These are phyloP conservation scores for Schizochytrium sp. DNA, from an alignment of 108 stramenopile genomes.

Conservation along the genomic window DNA sequence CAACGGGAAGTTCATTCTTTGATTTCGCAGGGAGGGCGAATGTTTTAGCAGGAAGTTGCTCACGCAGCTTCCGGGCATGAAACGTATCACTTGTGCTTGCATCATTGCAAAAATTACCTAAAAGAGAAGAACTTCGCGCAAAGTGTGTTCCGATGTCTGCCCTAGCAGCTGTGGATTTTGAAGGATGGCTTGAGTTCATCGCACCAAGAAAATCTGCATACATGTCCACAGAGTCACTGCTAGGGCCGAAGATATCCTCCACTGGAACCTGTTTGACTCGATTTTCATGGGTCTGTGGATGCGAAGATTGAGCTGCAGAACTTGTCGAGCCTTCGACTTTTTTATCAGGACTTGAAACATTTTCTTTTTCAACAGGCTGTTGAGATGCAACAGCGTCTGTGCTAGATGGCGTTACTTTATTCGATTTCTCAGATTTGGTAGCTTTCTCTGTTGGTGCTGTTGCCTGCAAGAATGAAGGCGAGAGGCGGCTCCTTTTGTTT, in stretches of 20 bases:
- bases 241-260: conserved; percentile 5
- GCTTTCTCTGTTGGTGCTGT: background rate
- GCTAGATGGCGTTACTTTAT: too few relatives aligned
- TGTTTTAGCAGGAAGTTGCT: background rate
- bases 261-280: conserved; percentile 3
- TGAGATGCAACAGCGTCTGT: too few relatives aligned
- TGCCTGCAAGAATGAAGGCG: background rate
- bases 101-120: background rate
- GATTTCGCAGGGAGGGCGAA: too few relatives aligned
- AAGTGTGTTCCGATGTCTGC: background rate
- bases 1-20: too few relatives aligned
- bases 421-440: background rate
- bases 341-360: too few relatives aligned
- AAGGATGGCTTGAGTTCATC: background rate
- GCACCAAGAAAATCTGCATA: conserved; percentile 39
- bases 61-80: conserved; percentile 11
- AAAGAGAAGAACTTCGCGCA: background rate
- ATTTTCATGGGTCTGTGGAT: background rate
- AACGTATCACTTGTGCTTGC: background rate
- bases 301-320: too few relatives aligned
- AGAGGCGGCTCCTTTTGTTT: conserved; percentile 5
- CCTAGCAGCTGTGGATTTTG: background rate
- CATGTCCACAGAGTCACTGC: conserved; percentile 42
- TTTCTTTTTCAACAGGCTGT: too few relatives aligned
- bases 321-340: too few relatives aligned